Conservation (phyloP, 495 filamentous ascomycete genomes). For the Hypoxylon perforatum region DNA sequence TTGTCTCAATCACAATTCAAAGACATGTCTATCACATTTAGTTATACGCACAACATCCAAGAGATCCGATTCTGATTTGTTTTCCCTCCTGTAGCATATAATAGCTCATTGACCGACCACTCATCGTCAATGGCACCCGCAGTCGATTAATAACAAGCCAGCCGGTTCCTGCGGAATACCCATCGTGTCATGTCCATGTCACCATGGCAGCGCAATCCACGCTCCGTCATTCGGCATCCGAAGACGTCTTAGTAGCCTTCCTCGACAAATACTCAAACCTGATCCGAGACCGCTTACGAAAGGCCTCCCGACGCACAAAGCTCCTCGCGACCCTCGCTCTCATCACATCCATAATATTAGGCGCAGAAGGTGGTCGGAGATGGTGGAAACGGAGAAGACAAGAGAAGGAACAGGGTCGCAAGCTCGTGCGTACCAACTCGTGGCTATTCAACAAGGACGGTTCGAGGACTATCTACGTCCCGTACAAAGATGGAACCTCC, state of each 20-base stretch:
- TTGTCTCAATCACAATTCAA: constrained; percentile 7
- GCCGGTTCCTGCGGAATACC: constrained; percentile 16
- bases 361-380: constrained; percentile 77
- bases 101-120: constrained; percentile 8
- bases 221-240: constrained; percentile 69
- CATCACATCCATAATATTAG: constrained; percentile 76
- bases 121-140: constrained; percentile 29
- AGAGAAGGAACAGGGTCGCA: constrained; percentile 81
- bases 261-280: constrained; percentile 73
- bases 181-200: constrained; percentile 37
- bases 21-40: constrained; percentile 22
- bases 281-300: constrained; percentile 67
- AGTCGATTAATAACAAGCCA: constrained; percentile 15
- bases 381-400: constrained; percentile 75
- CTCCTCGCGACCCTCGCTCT: constrained; percentile 80
- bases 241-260: constrained; percentile 76
- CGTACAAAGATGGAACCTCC: constrained; percentile 85
- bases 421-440: constrained; percentile 88
- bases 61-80: background rate
- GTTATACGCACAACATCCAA: constrained; percentile 8
- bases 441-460: constrained; percentile 93
- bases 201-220: constrained; percentile 89
- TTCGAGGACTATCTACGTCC: constrained; percentile 91
- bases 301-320: constrained; percentile 73
- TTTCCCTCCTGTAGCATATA: constrained; percentile 6